Conservation (phyloP, 148 eudicot species). For the Diospyros kaki region DNA sequence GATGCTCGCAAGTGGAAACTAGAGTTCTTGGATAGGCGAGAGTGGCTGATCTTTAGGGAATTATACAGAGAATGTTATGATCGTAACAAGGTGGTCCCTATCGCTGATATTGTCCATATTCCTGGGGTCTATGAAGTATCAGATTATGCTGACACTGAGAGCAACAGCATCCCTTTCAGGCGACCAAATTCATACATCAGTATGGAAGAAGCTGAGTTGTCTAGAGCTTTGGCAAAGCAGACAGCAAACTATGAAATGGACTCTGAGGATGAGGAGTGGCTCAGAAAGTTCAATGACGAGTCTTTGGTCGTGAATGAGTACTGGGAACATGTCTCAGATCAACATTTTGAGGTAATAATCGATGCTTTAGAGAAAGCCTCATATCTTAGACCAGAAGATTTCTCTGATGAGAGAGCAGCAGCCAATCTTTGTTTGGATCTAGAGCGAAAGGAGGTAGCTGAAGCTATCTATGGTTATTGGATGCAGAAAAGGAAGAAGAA, state of each 20-base stretch:
- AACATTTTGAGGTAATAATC: slow-evolving; percentile 65
- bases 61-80: slow-evolving; percentile 66
- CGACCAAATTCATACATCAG: slow-evolving; percentile 69
- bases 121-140: slow-evolving; percentile 68
- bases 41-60: slow-evolving; percentile 80
- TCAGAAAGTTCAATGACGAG: slow-evolving; percentile 43
- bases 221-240: slow-evolving; percentile 60
- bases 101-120: slow-evolving; percentile 57
- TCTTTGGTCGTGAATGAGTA: slow-evolving; percentile 17
- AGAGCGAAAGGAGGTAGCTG: slow-evolving; percentile 41
- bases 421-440: slow-evolving; percentile 37
- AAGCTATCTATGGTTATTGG: slow-evolving; percentile 62
- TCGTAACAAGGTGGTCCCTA: slow-evolving; percentile 43
- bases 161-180: slow-evolving; percentile 23
- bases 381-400: slow-evolving; percentile 45
- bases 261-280: slow-evolving; percentile 79
- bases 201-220: slow-evolving; percentile 61
- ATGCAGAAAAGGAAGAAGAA: slow-evolving; percentile 55
- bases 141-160: slow-evolving; percentile 14
- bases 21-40: slow-evolving; percentile 70
- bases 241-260: slow-evolving; percentile 76
- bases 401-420: slow-evolving; percentile 37
- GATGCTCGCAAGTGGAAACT: slow-evolving; percentile 69
- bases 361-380: slow-evolving; percentile 83
- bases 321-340: slow-evolving; percentile 41